Evolutionary conservation across 2,329 filamentous ascomycete species (phyloP).

Genomic region (Penicillium digitatum): DNA sequence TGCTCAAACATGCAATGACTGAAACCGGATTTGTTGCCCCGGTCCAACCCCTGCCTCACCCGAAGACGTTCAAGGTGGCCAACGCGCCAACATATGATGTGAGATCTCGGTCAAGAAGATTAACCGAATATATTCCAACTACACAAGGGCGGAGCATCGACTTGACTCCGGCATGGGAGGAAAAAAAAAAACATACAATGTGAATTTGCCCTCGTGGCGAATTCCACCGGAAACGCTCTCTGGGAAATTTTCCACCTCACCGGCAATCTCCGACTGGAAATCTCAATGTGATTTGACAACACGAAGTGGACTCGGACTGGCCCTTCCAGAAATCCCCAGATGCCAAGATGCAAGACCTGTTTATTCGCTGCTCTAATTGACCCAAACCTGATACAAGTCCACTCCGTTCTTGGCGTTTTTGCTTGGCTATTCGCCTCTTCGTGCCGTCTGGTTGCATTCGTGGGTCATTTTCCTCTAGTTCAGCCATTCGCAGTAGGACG

Average conservation of each 20-base stretch:
- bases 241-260: conserved; percentile 9
- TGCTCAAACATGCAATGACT: neutral
- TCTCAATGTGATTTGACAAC: conserved; percentile 7
- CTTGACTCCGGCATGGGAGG: neutral
- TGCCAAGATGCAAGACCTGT: neutral
- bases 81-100: neutral
- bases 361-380: conserved; percentile 6
- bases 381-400: neutral
- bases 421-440: conserved; percentile 9
- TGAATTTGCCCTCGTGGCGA: conserved; percentile 1
- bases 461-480: conserved; percentile 2
- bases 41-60: neutral
- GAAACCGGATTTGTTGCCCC: neutral
- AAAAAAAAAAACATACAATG: neutral
- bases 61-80: neutral
- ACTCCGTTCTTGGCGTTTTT: neutral
- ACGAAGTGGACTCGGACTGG: conserved; percentile 12
- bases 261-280: conserved; percentile 15
- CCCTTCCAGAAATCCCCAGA: conserved; percentile 14
- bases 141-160: neutral
- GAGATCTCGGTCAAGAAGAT: neutral
- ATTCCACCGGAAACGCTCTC: neutral
- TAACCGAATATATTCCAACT: neutral
- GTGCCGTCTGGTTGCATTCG: conserved; percentile 30
- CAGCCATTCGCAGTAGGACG: conserved; percentile 9